A percentile compares a stretch with the other conserved stretches of the same genome.
phyloP scores from a whole-genome alignment of 1,284 basidiomycete genomes.

The Ustilago nuda region DNA sequence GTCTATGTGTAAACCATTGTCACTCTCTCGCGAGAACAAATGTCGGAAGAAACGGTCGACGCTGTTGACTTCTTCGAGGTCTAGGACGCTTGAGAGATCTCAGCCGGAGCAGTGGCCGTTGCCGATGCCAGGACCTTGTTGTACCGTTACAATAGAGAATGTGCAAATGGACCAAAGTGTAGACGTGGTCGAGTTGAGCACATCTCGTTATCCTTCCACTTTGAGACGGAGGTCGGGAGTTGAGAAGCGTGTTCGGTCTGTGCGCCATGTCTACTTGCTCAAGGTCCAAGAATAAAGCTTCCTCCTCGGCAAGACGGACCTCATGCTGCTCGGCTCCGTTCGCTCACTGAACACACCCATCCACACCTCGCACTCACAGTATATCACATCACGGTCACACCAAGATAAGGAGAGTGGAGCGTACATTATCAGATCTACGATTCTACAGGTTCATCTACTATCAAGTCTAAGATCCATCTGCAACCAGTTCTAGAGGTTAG shows the following conservation, averaged over 20 bases:
- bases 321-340: background rate
- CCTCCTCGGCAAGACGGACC: background rate
- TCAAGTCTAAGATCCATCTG: background rate
- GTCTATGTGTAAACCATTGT: no score
- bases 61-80: no score
- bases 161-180: no score
- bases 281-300: background rate
- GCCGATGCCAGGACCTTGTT: no score
- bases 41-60: no score
- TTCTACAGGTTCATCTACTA: no score
- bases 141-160: no score
- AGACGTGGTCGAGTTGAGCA: no score
- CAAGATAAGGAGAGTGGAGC: slow-evolving; percentile 11
- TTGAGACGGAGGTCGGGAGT: background rate
- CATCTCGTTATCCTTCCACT: background rate
- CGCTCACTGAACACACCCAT: background rate
- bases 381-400: background rate
- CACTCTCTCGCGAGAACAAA: no score
- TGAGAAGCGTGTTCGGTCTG: background rate
- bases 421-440: background rate
- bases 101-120: background rate
- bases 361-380: no score
- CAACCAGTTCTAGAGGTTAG: slow-evolving; percentile 22
- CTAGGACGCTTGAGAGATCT: no score
- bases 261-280: background rate